Base-by-base conservation (phyloP, 2,329 filamentous ascomycete species). In the Sporothrix schenckii region DNA sequence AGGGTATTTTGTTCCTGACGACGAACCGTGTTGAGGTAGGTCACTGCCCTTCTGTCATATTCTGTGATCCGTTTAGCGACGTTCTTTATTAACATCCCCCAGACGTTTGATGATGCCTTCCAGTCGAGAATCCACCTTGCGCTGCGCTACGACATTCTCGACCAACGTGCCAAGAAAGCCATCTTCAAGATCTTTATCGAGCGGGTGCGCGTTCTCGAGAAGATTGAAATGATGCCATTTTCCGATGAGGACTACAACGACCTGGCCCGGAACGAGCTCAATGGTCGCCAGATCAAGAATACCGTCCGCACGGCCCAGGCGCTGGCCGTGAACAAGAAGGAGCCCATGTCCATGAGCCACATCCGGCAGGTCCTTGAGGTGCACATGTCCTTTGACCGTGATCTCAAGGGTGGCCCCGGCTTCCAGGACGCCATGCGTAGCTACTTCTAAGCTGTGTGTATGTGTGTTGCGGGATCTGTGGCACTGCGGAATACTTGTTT, bases 141-240 rank as follows among this genome's bases (percentile, higher is more conserved):
- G 0, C 83, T 97, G 10, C 86, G 91, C 39, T 97, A 97, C 79
- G 91, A 91, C 52, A 88, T 91, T 65, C 84, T 97, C 10, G 89
- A 88, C 52, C 79, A 81, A 5, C 90, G 90, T 76, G 92, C 93
- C 13, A 91, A 91, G 80, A 89, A 89, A 75, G 85, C 88, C 72
- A 91, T 97, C 60, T 97, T 94, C 88, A 89, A 89, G 80, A 90
- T 93, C 80, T 96, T 97, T 79, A 83, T 97, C 52, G 88, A 91
- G 71, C 87, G 89, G 47, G 92, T 94, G 3, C 85, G 86, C 47
- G 83, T 87, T 16, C 85, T 89, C 60, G 89, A 92, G 71, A 87
- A 87, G 67, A 80, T 88, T 19, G 82, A 87, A 72, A 83, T 87
- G 1, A 86, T 88, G 74, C 80, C 83, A 0, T 91, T 94, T 76